Evolutionary conservation across 176 grass and related monocot species (phyloP).

Genomic region (Carex pumila): DNA sequence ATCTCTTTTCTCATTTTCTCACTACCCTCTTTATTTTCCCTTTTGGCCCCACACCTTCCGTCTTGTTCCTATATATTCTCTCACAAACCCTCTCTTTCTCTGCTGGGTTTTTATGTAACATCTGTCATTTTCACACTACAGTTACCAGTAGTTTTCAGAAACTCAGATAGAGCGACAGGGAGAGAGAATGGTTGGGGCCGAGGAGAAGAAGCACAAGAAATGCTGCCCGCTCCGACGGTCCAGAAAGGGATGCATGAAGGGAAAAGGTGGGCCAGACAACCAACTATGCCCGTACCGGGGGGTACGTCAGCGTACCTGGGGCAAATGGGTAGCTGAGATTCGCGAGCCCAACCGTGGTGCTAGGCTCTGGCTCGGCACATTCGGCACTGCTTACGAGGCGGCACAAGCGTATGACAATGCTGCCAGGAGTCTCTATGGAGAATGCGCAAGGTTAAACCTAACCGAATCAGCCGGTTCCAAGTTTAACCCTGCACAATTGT

Average conservation of each 20-base stretch:
- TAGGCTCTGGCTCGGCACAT: conserved; percentile 76
- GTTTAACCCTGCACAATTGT: not conserved
- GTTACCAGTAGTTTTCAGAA: not conserved
- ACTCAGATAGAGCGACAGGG: not conserved
- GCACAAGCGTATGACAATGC: conserved; percentile 51
- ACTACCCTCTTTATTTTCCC: not conserved
- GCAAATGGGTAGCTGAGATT: conserved; percentile 90
- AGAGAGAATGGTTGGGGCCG: not conserved
- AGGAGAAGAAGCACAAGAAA: conserved; percentile 21
- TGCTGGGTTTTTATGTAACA: not conserved
- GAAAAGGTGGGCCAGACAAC: conserved; percentile 87
- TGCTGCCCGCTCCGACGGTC: conserved; percentile 75
- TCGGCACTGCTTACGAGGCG: conserved; percentile 48
- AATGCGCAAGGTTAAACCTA: conserved; percentile 64
- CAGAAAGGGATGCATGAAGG: conserved; percentile 93
- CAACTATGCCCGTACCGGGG: conserved; percentile 77
- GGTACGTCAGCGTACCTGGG: conserved; percentile 79
- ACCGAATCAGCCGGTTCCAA: not conserved
- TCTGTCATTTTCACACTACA: not conserved
- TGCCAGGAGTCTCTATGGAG: conserved; percentile 50
- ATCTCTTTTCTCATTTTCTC: not conserved
- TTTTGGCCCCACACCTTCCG: not conserved
- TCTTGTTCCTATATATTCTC: conserved; percentile 8
- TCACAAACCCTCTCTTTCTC: not conserved
- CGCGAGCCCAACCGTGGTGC: conserved; percentile 89